Evolutionary conservation across 1,284 basidiomycete species (phyloP), one percentile per base, ranked within the genome.

Genomic region (Cryptococcus amylolentus): DNA sequence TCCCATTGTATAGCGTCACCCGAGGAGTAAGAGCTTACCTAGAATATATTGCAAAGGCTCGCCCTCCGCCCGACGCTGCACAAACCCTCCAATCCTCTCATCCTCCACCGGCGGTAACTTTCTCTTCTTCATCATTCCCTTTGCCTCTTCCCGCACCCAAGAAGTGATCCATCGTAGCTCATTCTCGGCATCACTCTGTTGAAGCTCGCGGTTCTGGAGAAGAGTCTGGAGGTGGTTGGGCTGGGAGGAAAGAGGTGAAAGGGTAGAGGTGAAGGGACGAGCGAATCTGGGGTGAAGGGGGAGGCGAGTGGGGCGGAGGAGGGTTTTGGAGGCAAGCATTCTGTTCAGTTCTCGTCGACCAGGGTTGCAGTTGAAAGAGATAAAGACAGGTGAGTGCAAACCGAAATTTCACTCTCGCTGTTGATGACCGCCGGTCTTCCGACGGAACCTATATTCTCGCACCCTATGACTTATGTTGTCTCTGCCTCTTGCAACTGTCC

Each of bases 1-100:
- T 42, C 16, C 8, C 16, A 16, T 8, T 10, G 2, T 4, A 8
- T 42, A 10, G 41, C 9, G 10, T 46, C 13, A 14, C 40, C 20
- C 18, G 14, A 46, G 26, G 51, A 16, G 43, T 14, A 26, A 14
- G 31, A 54, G 73, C 81, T 58, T 69, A 89, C 91, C 91, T 41
- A 95, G 81, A 64, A 95, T 88, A 71, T 94, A 95, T 67, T 94
- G 90, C n/a, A 94, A 79, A 0, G 91, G 91, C 76, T 91, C 89
- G 16, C 89, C 86, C 4, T 67, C 61, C 13, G 82, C 65, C 62
- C 89, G 54, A 37, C 71, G 59, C 35, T 54, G 28, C 3, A 77
- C 73, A 58, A 72, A 56, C 14, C 55, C 53, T n/a, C 52, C 55
- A 3, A 77, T 28, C 43, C 51, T 44, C 27, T 56, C 51, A 13